Evolutionary conservation across 176 grass and related monocot genomes (phyloP).

Genomic region (Neostapfia colusana): DNA sequence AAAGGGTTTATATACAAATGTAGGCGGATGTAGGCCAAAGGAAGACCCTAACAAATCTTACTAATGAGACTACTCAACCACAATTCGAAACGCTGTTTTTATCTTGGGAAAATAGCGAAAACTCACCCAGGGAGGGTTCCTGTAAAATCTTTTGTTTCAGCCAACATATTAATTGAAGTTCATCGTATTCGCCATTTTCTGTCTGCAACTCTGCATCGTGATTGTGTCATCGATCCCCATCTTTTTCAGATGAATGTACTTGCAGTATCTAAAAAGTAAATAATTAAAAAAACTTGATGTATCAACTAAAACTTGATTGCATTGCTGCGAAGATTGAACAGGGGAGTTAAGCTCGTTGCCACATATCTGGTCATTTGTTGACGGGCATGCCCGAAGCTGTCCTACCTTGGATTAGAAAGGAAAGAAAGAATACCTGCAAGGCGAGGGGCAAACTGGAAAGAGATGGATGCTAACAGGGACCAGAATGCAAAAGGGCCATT

Average conservation of each 20-base stretch:
- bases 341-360: not conserved
- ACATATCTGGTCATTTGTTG: not conserved
- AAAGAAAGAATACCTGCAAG: not conserved
- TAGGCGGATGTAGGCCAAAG: too few relatives aligned
- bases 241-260: not conserved
- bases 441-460: not conserved
- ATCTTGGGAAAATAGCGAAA: too few relatives aligned
- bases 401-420: too few relatives aligned
- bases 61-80: too few relatives aligned
- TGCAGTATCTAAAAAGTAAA: too few relatives aligned
- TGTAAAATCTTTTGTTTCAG: not conserved
- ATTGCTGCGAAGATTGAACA: not conserved
- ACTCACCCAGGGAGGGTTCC: too few relatives aligned
- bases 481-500: conserved; percentile 35
- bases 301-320: not conserved
- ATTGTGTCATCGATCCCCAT: not conserved
- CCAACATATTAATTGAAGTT: not conserved
- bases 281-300: too few relatives aligned
- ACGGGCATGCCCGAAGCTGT: too few relatives aligned
- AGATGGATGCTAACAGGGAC: not conserved
- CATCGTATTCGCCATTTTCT: not conserved
- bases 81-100: too few relatives aligned
- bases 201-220: not conserved
- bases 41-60: too few relatives aligned
- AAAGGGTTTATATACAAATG: too few relatives aligned